Evolutionary conservation across 257 asterid species (phyloP).

Genomic region (Parsonsia alboflavescens): DNA sequence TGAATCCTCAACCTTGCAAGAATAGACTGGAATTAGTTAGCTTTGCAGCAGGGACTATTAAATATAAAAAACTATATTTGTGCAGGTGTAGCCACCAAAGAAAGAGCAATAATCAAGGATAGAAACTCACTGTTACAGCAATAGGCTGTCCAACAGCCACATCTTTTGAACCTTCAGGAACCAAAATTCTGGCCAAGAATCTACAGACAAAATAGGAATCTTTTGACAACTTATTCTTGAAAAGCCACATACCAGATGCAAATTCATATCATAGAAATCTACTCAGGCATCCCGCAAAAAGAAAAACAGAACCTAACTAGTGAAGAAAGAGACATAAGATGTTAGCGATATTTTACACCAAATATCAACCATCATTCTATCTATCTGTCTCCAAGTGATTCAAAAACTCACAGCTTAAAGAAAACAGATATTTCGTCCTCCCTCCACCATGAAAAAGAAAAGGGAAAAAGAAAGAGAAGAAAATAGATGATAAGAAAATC

Average conservation of each 20-base stretch:
- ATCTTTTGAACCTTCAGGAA: conserved; percentile 91
- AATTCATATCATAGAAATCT: neutral
- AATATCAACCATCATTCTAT: neutral
- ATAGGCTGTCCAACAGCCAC: conserved; percentile 93
- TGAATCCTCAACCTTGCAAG: conserved; percentile 88
- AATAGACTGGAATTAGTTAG: conserved; percentile 25
- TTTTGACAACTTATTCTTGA: neutral
- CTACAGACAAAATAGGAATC: conserved; percentile 31
- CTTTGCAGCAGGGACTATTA: conserved; percentile 11
- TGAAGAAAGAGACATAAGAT: neutral
- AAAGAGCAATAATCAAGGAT: neutral
- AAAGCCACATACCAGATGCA: neutral
- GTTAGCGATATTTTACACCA: neutral
- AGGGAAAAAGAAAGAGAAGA: neutral
- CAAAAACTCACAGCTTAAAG: neutral
- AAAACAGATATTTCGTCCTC: neutral
- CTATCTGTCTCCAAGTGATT: neutral
- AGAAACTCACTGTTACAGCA: conserved; percentile 76
- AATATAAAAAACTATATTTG: neutral
- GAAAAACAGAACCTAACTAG: neutral
- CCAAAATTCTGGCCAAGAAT: conserved; percentile 85
- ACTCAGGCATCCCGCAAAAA: neutral
- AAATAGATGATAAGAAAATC: conserved; percentile 1
- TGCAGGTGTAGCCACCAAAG: neutral
- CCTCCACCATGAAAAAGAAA: neutral